Conservation (phyloP, 1,284 basidiomycete genomes). For the Anthracocystis panici-leucophaei region DNA sequence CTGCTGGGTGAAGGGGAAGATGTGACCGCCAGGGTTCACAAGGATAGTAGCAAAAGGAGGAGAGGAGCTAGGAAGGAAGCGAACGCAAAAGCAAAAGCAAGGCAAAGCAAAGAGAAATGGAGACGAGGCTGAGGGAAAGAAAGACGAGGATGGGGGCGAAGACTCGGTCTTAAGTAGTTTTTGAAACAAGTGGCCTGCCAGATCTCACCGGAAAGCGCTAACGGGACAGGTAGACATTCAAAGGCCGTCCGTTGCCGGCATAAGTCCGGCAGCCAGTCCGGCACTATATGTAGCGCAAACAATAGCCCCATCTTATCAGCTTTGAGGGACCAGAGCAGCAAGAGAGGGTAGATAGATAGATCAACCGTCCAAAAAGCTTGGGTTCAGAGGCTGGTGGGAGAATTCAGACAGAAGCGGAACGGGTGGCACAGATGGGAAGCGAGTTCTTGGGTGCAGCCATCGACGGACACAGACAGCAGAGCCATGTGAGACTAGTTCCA, state of each 20-base stretch:
- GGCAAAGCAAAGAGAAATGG: constrained; percentile 36
- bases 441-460: not conserved
- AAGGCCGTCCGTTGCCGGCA: constrained; percentile 3
- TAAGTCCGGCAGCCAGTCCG: not conserved
- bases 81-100: constrained; percentile 33
- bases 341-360: not conserved
- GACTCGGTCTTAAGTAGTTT: constrained; percentile 28
- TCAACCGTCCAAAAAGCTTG: not conserved
- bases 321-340: not conserved
- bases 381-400: not conserved
- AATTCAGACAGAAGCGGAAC: not conserved
- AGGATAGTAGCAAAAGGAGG: constrained; percentile 24
- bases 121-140: constrained; percentile 31
- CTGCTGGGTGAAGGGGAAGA: constrained; percentile 6
- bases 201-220: not conserved
- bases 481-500: constrained; percentile 4
- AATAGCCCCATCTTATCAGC: too few species aligned
- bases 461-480: not conserved
- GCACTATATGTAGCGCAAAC: not conserved
- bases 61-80: constrained; percentile 33
- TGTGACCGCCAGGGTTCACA: constrained; percentile 58
- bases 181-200: not conserved
- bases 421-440: constrained; percentile 1
- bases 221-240: constrained; percentile 7
- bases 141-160: constrained; percentile 4